A percentile compares a stretch with the other conserved stretches of the same genome.
These are phyloP conservation scores for Immersiella caudata DNA, from an alignment of 495 filamentous ascomycete genomes.

Conservation along the genomic window DNA sequence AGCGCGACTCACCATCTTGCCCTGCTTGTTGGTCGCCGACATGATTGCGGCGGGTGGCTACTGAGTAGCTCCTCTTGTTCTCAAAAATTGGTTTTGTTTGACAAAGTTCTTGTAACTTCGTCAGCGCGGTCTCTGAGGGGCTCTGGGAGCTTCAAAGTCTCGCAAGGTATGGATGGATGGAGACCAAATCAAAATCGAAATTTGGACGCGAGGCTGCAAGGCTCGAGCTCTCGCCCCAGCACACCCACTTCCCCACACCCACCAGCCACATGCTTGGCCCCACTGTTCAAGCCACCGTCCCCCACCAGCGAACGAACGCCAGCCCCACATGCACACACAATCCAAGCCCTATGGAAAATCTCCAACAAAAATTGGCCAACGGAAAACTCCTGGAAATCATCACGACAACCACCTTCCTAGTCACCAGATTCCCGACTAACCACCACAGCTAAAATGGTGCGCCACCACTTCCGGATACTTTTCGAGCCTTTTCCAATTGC, in stretches of 20 bases:
- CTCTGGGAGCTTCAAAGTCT: slow-evolving; percentile 21
- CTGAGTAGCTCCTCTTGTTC: slow-evolving; percentile 61
- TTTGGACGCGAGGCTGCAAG: slow-evolving; percentile 40
- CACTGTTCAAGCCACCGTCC: slow-evolving; percentile 25
- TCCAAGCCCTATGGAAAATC: slow-evolving; percentile 11
- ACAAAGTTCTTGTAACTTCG: slow-evolving; percentile 24
- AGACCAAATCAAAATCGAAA: slow-evolving; percentile 24
- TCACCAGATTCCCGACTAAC: slow-evolving; percentile 15
- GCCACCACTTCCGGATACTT: slow-evolving; percentile 9
- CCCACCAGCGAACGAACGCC: slow-evolving; percentile 1
- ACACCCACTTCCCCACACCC: slow-evolving; percentile 29
- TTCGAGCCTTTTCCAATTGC: slow-evolving; percentile 24
- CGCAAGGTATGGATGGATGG: slow-evolving; percentile 15
- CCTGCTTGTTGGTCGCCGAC: slow-evolving; percentile 97
- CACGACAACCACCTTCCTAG: slow-evolving; percentile 16
- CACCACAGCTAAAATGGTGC: slow-evolving; percentile 19
- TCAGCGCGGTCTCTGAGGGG: slow-evolving; percentile 36
- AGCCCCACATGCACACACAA: slow-evolving; percentile 15
- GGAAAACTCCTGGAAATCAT: slow-evolving; percentile 9
- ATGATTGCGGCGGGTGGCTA: slow-evolving; percentile 62
- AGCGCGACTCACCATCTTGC: slow-evolving; percentile 89
- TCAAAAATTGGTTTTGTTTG: slow-evolving; percentile 54
- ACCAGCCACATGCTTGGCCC: slow-evolving; percentile 30
- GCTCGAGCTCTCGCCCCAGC: slow-evolving; percentile 24
- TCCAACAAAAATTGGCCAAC: slow-evolving; percentile 12